Base-by-base conservation (phyloP, 2,329 filamentous ascomycete genomes). In the Mariannaea sp. region DNA sequence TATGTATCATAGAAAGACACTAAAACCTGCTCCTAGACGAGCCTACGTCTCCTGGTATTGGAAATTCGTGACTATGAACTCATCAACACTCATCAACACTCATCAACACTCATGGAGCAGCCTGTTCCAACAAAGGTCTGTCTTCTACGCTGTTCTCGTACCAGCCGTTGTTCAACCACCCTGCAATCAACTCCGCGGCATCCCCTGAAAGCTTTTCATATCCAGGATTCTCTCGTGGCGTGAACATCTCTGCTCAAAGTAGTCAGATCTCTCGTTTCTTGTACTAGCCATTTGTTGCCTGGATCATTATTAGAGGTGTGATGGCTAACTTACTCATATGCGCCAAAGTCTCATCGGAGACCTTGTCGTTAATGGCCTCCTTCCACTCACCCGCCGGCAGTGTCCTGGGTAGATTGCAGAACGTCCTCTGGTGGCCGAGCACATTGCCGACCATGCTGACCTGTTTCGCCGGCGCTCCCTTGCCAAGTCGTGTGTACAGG, bases 401-500 rank as follows among this genome's bases (percentile, higher is more conserved):
- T 50, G 78, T 80, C 59, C 80, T 79, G 2, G 92, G 91, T 49
- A 96, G 70, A 53, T 91, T 90, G 74, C 92, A 96, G 70, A 97
- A 99, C 0, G 93, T 97, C 62, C 94, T 81, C 57, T 92, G 80
- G 44, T 80, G 83, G 1, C 87, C 86, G 14, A 89, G 71, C 29
- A 90, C 80, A 22, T 79, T 80, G 20, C 80, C 76, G 48, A 82
- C 74, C 71, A 86, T 68, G 65, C 75, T 74, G 55, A 76, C 69
- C 73, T 80, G 65, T 73, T 81, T 77, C 66, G 79, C 65, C 45
- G 77, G 71, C 12, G 88, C 87, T 12, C 83, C 85, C 65, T 82
- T 80, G 2, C 92, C 92, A 20, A 99, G 82, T 22, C 87, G 82
- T 4, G 91, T 96, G 72, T 96, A 97, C 53, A 97, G 79, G 68